Evolutionary conservation across 768 basidiomycete genomes (phyloP).

Genomic region (Phlebiopsis gigantea): DNA sequence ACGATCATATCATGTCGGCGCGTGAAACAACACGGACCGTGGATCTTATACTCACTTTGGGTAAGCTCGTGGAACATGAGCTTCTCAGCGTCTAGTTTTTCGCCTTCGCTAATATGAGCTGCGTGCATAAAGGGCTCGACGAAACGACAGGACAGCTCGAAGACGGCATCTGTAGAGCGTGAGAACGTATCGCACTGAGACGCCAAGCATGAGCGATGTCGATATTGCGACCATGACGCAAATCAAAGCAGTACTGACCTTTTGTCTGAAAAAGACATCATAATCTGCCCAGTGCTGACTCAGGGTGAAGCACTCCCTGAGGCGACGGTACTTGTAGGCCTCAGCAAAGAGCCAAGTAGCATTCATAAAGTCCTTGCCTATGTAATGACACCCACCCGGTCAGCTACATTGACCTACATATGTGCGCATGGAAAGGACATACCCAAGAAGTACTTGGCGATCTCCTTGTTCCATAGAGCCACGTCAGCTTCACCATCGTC

Average conservation of each 20-base stretch:
- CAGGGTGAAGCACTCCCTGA: slow-evolving; percentile 90
- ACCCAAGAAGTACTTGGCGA: slow-evolving; percentile 92
- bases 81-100: slow-evolving; percentile 66
- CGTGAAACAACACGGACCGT: neutral
- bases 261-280: slow-evolving; percentile 94
- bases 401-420: neutral
- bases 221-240: neutral
- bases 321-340: slow-evolving; percentile 87
- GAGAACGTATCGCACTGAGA: slow-evolving; percentile 89
- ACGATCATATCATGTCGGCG: neutral
- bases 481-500: slow-evolving; percentile 93
- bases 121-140: slow-evolving; percentile 72
- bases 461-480: slow-evolving; percentile 95
- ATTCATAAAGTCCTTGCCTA: slow-evolving; percentile 90
- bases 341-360: slow-evolving; percentile 97
- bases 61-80: slow-evolving; percentile 91
- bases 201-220: neutral
- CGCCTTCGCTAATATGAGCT: slow-evolving; percentile 30
- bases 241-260: slow-evolving; percentile 41
- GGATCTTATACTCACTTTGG: slow-evolving; percentile 51
- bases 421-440: slow-evolving; percentile 14
- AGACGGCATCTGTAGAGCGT: slow-evolving; percentile 86
- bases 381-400: neutral
- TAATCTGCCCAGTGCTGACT: slow-evolving; percentile 88
- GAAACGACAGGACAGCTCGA: slow-evolving; percentile 90